Percentiles rank a stretch among this genome's conserved stretches.
Evolutionary conservation across 2,329 filamentous ascomycete genomes (phyloP).

Genomic region (Grosmannia huntii): DNA sequence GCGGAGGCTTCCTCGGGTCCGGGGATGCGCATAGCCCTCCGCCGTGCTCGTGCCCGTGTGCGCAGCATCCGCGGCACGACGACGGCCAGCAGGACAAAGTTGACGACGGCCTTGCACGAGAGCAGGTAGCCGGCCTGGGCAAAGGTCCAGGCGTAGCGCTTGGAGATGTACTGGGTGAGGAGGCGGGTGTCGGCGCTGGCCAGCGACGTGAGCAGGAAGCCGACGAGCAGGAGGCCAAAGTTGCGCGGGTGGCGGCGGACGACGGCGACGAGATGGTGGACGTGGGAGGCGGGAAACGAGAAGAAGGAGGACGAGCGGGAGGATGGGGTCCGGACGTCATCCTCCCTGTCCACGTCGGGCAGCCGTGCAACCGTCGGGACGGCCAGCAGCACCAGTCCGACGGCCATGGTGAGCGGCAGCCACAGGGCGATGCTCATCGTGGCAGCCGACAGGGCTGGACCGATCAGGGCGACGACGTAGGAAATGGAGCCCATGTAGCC

Average conservation of each 20-base stretch:
- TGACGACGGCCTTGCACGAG: constrained; percentile 34
- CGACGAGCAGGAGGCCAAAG: constrained; percentile 27
- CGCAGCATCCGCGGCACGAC: constrained; percentile 27
- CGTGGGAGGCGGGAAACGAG: constrained; percentile 10
- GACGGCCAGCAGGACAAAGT: constrained; percentile 29
- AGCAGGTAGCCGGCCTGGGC: constrained; percentile 33
- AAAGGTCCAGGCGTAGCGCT: constrained; percentile 33
- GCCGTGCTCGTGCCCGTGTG: neutral
- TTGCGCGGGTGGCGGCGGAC: constrained; percentile 27
- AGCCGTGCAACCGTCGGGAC: constrained; percentile 20
- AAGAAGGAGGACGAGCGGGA: neutral
- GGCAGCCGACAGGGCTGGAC: constrained; percentile 31
- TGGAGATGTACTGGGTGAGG: constrained; percentile 36
- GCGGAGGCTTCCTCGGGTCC: neutral
- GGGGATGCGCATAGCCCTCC: neutral
- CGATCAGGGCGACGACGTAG: constrained; percentile 32
- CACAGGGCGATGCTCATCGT: constrained; percentile 30
- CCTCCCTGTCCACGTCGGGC: constrained; percentile 9
- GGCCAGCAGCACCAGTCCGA: constrained; percentile 22
- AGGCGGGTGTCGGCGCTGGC: constrained; percentile 39
- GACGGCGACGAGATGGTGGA: constrained; percentile 19
- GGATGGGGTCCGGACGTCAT: neutral
- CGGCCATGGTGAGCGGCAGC: constrained; percentile 31
- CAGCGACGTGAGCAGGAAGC: constrained; percentile 34
- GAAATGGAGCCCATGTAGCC: constrained; percentile 36